Base-by-base conservation (phyloP, 2,329 filamentous ascomycete species). In the Penicillium frequentans region DNA sequence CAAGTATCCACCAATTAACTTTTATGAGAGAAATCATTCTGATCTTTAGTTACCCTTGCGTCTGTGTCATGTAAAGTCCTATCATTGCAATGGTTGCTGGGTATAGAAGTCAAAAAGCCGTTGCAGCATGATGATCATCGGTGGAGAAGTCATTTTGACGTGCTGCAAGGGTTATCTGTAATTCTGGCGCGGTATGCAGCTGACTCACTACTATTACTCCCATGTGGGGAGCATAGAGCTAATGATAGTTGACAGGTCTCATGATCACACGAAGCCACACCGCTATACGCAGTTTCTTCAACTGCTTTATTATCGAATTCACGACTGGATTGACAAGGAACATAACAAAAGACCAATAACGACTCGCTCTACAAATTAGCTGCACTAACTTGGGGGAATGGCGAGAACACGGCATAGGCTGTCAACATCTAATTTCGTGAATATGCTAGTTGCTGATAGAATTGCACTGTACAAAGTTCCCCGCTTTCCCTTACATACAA, bases 351-450 rank as follows among this genome's bases (percentile, higher is more conserved):
- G 61, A 73, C 39, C 46, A 35, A 23, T 23, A 56, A 14, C 23
- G 26, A 14, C 56, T 58, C 7, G 6, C 16, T 63, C 78, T 0
- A 61, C 48, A 67, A 16, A 14, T 50, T 70, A 70, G 16, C 33
- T 26, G 26, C 26, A 26, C 7, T 7, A 8, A 8, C 2, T 1
- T 13, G 11, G 10, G 10, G 10, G 4, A 10, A 13, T 16, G 14
- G n/a, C 23, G 50, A 55, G 14, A 24, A 31, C 5, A 31, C 0
- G 3, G 29, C 29, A 14, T 6, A 14, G 29, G 11, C 13, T 14
- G 29, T 14, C 80, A 76, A 57, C 78, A 77, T 58, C 62, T 80
- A 14, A 73, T 75, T 8, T 77, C 76, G 72, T 68, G n/a, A 11
- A 29, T 29, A 10, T 29, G 14, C 37, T 19, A 19, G 19, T 19